Percentiles rank a stretch among this genome's conserved stretches.
Evolutionary conservation across 164 flowering plant genomes (phyloP).

Genomic region (Nymphaea thermarum): DNA sequence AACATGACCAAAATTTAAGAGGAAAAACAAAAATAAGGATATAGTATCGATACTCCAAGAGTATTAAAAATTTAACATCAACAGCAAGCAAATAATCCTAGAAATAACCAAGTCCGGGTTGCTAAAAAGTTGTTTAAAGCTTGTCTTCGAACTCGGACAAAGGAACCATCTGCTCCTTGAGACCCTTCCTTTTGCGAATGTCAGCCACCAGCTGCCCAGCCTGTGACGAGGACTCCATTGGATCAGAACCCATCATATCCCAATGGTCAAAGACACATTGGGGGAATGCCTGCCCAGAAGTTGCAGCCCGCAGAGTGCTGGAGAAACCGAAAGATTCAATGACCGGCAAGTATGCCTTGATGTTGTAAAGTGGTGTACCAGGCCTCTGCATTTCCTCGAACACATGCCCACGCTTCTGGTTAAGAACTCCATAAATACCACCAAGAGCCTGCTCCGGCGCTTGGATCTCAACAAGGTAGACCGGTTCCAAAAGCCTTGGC

Average conservation of each 20-base stretch:
- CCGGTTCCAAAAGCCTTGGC: slow-evolving; percentile 23
- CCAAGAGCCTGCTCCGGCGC: slow-evolving; percentile 45
- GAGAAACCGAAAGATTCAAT: slow-evolving; percentile 47
- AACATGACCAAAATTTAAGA: too few relatives aligned
- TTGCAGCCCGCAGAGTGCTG: slow-evolving; percentile 29
- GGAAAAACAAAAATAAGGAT: too few relatives aligned
- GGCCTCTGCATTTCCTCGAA: slow-evolving; percentile 57
- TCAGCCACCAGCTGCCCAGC: slow-evolving; percentile 25
- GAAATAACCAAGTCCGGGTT: too few relatives aligned
- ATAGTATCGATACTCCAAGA: too few relatives aligned
- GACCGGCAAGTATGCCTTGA: slow-evolving; percentile 51
- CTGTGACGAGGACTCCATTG: slow-evolving; percentile 33
- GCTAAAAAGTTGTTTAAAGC: slow-evolving; percentile 12
- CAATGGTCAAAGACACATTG: slow-evolving; percentile 56
- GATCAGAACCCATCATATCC: slow-evolving; percentile 48
- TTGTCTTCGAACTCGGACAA: slow-evolving; percentile 46
- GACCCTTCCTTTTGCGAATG: slow-evolving; percentile 42
- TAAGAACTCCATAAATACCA: slow-evolving; percentile 43
- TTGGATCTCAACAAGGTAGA: slow-evolving; percentile 23
- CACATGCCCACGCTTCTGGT: slow-evolving; percentile 48
- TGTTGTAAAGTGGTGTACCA: slow-evolving; percentile 47
- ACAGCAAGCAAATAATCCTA: too few relatives aligned
- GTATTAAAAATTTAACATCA: too few relatives aligned
- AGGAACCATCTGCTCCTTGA: slow-evolving; percentile 47
- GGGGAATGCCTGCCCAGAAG: slow-evolving; percentile 57